Base-by-base conservation (phyloP, 1,139 yeast genomes). In the Torulaspora pretoriensis region DNA sequence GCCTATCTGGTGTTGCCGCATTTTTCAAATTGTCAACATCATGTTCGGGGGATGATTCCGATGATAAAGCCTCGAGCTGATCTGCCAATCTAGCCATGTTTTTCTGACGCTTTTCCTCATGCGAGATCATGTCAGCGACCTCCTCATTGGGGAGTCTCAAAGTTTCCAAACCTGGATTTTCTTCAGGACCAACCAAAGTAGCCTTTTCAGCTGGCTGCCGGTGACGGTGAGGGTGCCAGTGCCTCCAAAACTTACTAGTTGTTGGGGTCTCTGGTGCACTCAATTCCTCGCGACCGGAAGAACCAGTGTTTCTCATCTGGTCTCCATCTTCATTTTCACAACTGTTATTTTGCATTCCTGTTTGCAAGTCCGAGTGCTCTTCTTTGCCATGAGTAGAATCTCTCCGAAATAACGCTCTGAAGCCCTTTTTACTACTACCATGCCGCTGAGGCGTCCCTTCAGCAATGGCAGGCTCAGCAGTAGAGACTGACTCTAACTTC, bases 171-270 rank as follows among this genome's bases (percentile, higher is more conserved):
- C 12, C 26, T 17, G 22, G 19, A 5, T 31, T 30, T 2, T 17
- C 43, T 16, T n/a, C 28, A 30, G 33, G 33, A 22, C 34, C 27
- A 13, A 14, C 9, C 5, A 27, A 24, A 16, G 28, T 30, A 8
- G 17, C 10, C 17, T 10, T 17, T 8, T 31, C 42, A 23, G 13
- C 19, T 4, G 43, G 37, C 13, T 43, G 47, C 9, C 40, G 36
- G 19, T 40, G 38, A 14, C 43, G 48, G 29, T 42, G 40, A 17
- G 38, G 41, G 24, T 49, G 47, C 8, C 44, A 52, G 13, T 50
- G 38, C 30, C 45, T 51, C 56, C 56, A 52, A 38, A 51, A 52
- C 29, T 41, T 49, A 8, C 43, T 32, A 6, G 23, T 43, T 7
- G 47, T 27, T n/a, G 47, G 30, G 9, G 37, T 38, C 22, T 39